Evolutionary conservation across 768 basidiomycete genomes (phyloP).

Genomic region (Serendipita sp.): DNA sequence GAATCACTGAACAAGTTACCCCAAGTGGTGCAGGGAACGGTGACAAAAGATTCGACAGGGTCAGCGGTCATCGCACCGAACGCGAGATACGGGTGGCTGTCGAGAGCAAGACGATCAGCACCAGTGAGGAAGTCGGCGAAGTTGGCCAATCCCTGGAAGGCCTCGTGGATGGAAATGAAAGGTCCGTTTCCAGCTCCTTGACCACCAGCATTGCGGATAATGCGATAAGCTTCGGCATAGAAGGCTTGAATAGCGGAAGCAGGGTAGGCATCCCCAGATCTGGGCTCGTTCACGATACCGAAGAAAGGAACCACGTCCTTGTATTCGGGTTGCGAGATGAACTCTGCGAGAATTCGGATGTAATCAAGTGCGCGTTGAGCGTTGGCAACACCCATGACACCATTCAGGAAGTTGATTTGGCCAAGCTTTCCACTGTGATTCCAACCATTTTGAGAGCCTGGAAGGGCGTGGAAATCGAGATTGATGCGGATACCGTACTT

Average conservation of each 20-base stretch:
- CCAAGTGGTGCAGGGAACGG: constrained; percentile 21
- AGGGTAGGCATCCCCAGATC: background rate
- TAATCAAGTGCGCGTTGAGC: constrained; percentile 64
- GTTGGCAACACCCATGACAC: constrained; percentile 76
- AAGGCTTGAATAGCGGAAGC: constrained; percentile 8
- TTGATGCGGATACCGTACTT: constrained; percentile 81
- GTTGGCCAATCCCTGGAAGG: constrained; percentile 32
- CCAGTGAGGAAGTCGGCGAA: constrained; percentile 40
- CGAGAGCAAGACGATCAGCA: constrained; percentile 42
- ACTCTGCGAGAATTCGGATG: constrained; percentile 59
- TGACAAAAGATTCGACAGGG: constrained; percentile 18
- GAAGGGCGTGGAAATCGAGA: constrained; percentile 63
- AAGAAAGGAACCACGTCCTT: constrained; percentile 6
- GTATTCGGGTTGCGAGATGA: constrained; percentile 53
- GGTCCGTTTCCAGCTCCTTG: constrained; percentile 46
- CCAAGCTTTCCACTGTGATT: constrained; percentile 37
- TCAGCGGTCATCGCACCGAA: constrained; percentile 26
- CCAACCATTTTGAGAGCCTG: constrained; percentile 69
- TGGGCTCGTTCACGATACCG: constrained; percentile 10
- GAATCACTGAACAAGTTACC: constrained; percentile 26
- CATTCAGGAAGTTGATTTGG: constrained; percentile 42
- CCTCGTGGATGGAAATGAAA: constrained; percentile 46
- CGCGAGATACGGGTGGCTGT: constrained; percentile 54
- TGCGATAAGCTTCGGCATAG: constrained; percentile 27
- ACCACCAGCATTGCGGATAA: constrained; percentile 59